Conservation (phyloP, 257 asterid genomes). For the Nicotiana tomentosiformis region DNA sequence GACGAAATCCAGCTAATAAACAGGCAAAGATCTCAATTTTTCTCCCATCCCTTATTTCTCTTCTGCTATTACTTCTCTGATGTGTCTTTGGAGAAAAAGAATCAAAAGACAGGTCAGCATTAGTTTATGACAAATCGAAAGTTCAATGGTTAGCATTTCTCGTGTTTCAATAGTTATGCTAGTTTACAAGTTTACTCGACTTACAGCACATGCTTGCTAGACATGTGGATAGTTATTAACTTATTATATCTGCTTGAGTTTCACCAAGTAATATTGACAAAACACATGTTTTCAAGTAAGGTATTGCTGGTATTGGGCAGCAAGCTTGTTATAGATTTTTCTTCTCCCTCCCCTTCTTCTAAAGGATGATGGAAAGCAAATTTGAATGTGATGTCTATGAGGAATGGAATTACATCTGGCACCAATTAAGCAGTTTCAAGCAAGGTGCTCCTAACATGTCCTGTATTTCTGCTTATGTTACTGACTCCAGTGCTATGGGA, state of each 20-base stretch:
- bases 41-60: not conserved
- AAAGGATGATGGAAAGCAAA: not conserved
- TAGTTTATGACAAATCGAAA: not conserved
- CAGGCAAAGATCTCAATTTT: conserved; percentile 34
- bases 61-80: not conserved
- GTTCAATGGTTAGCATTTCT: not conserved
- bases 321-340: not conserved
- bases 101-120: not conserved
- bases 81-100: not conserved
- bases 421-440: not conserved
- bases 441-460: not conserved
- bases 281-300: not conserved
- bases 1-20: conserved; percentile 66
- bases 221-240: not conserved
- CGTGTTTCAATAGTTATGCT: not conserved
- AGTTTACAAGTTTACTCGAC: not conserved
- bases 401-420: not conserved
- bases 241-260: not conserved
- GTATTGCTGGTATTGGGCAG: not conserved
- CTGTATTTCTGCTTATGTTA: not conserved
- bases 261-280: not conserved
- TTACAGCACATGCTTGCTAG: not conserved
- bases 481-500: not conserved
- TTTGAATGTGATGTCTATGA: not conserved
- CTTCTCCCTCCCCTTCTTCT: not conserved